Base-by-base conservation (phyloP, 176 grass and related monocot species). In the Ensete glaucum region DNA sequence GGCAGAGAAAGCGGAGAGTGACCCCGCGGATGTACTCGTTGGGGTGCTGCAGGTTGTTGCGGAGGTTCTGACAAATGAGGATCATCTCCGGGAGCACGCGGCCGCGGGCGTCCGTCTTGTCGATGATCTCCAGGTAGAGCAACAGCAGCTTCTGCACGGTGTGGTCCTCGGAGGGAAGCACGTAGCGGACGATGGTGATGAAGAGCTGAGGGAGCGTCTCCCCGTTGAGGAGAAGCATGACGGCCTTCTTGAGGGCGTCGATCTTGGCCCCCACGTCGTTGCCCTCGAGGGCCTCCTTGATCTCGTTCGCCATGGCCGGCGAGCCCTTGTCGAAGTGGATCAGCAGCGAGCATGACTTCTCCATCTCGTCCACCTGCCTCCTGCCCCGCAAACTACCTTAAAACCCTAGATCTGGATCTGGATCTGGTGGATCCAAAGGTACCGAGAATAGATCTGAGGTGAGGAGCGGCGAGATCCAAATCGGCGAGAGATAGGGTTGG, bases 21-120 rank as follows among this genome's bases (percentile, higher is more conserved):
- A 80, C 84, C 52, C 86, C 86, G 50, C 92, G 82, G 75, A 96
- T 87, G 80, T 92, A 96, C 85, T 96, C 92, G 57, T 96, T 96
- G 69, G 84, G 77, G 75, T 85, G 82, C 75, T 89, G 85, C 12
- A 96, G 82, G 79, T 89, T 96, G 80, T 96, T 92, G 71, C 84
- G 88, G 65, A 96, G 75, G 71, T 96, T 92, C 84, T 96, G 87
- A 74, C 89, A 90, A 83, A 88, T 92, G 76, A 96, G 83, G 73
- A 96, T 92, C 89, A 92, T 96, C 86, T 96, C 87, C 10, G 92
- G 92, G 8, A 96, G 86, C 16, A 74, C 76, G 26, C 81, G 53
- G 3, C 92, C 92, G 1, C 53, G 72, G 6, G 53, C 54, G 53
- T 74, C 72, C 23, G 72, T 74, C 72, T 74, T 74, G 22, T 74